A percentile compares a stretch with the other conserved stretches of the same genome.
These are phyloP conservation scores for Prunus campanulata DNA, from an alignment of 306 rosid species.

Conservation along the genomic window DNA sequence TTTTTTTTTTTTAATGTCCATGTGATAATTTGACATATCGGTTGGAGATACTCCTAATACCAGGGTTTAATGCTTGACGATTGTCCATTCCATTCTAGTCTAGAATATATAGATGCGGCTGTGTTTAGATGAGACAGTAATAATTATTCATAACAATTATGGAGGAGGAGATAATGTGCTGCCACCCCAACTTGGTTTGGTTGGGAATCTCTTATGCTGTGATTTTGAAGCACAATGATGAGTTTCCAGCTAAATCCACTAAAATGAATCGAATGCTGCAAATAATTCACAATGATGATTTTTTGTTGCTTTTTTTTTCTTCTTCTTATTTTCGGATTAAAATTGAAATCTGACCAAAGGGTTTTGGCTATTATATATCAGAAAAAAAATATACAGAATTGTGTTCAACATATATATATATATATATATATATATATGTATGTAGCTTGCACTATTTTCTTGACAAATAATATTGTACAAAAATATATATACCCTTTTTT, in stretches of 20 bases:
- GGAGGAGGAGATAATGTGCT: neutral
- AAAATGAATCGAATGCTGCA: too few relatives aligned
- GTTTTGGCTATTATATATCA: too few relatives aligned
- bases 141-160: neutral
- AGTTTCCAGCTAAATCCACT: neutral
- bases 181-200: neutral
- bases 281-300: neutral
- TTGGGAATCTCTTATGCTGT: constrained; percentile 2
- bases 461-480: neutral
- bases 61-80: too few relatives aligned
- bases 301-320: neutral
- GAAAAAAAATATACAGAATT: neutral
- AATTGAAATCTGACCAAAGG: too few relatives aligned
- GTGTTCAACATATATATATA: neutral
- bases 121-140: neutral
- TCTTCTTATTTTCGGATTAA: too few relatives aligned
- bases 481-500: neutral
- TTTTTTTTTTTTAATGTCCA: too few relatives aligned
- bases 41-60: neutral
- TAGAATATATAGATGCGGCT: neutral
- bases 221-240: neutral
- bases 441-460: neutral
- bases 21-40: too few relatives aligned
- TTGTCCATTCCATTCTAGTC: neutral
- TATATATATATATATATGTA: neutral